A percentile compares a stretch with the other conserved stretches of the same genome.
These are phyloP conservation scores for Trichoderma sp. DNA, from an alignment of 2,329 filamentous ascomycete genomes.

Conservation along the genomic window DNA sequence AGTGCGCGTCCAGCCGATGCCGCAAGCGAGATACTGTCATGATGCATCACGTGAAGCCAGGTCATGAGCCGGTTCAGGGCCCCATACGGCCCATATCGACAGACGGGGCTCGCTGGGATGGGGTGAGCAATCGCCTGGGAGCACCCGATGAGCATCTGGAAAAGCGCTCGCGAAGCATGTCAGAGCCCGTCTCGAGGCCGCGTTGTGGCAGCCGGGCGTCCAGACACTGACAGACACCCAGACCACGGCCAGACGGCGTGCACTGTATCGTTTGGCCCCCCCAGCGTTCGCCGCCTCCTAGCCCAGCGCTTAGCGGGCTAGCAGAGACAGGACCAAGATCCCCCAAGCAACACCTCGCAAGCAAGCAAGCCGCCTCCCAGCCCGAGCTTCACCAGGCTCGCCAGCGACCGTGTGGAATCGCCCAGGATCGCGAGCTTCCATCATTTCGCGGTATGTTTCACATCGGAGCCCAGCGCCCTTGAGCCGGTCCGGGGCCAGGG, in stretches of 20 bases:
- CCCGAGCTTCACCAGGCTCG: constrained; percentile 34
- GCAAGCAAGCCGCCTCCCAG: constrained; percentile 27
- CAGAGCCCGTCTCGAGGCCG: constrained; percentile 8
- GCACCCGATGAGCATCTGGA: constrained; percentile 7
- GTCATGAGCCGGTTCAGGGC: constrained; percentile 38
- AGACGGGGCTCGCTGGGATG: neutral
- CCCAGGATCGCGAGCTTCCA: constrained; percentile 35
- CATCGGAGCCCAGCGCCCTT: constrained; percentile 18
- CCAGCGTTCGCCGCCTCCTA: constrained; percentile 38
- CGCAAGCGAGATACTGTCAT: constrained; percentile 34
- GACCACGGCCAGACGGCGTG: neutral
- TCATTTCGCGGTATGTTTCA: constrained; percentile 28
- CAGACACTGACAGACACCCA: constrained; percentile 2
- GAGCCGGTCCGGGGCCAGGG: constrained; percentile 13
- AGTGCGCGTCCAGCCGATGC: constrained; percentile 31
- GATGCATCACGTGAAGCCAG: constrained; percentile 42
- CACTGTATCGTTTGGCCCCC: constrained; percentile 33
- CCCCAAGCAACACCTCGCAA: constrained; percentile 34
- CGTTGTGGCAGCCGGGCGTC: constrained; percentile 21
- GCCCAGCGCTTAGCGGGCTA: constrained; percentile 41
- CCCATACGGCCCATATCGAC: constrained; percentile 33
- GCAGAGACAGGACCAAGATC: constrained; percentile 31
- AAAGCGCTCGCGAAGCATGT: constrained; percentile 20
- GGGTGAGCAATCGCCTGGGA: constrained; percentile 11
- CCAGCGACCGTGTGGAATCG: constrained; percentile 33